Percentiles rank a stretch among this genome's conserved stretches.
These are phyloP conservation scores for Leccinum subgranulosum DNA, from an alignment of 768 basidiomycete genomes.

Conservation along the genomic window DNA sequence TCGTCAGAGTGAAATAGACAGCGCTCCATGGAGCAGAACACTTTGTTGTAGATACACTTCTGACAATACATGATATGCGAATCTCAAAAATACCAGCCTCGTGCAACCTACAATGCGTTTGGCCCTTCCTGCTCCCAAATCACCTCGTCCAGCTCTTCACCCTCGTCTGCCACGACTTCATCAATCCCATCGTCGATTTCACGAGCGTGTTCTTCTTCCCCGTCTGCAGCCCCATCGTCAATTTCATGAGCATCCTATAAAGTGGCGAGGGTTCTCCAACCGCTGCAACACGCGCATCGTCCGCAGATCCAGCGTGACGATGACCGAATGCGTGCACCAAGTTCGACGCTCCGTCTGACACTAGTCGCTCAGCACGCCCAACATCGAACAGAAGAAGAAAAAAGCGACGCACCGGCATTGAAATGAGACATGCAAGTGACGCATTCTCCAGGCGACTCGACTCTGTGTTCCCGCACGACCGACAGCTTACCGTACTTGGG, in stretches of 20 bases:
- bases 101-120: neutral
- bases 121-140: neutral
- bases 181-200: neutral
- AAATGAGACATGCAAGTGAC: slow-evolving; percentile 83
- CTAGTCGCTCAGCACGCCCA: neutral
- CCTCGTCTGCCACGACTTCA: neutral
- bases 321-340: slow-evolving; percentile 73
- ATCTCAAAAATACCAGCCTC: too few relatives aligned
- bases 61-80: too few relatives aligned
- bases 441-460: slow-evolving; percentile 73
- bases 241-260: slow-evolving; percentile 39
- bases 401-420: slow-evolving; percentile 54
- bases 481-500: slow-evolving; percentile 85
- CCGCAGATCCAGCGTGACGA: slow-evolving; percentile 78
- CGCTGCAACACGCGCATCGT: slow-evolving; percentile 75
- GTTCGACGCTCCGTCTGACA: slow-evolving; percentile 69
- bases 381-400: neutral
- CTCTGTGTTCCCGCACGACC: slow-evolving; percentile 74
- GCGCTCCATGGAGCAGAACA: too few relatives aligned
- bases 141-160: too few relatives aligned
- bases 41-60: too few relatives aligned
- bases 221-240: too few relatives aligned
- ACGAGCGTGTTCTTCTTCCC: too few relatives aligned
- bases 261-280: slow-evolving; percentile 82
- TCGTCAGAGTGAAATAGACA: too few relatives aligned